phyloP scores from a whole-genome alignment of 2,329 filamentous ascomycete genomes.

The Metarhizium brunneum region DNA sequence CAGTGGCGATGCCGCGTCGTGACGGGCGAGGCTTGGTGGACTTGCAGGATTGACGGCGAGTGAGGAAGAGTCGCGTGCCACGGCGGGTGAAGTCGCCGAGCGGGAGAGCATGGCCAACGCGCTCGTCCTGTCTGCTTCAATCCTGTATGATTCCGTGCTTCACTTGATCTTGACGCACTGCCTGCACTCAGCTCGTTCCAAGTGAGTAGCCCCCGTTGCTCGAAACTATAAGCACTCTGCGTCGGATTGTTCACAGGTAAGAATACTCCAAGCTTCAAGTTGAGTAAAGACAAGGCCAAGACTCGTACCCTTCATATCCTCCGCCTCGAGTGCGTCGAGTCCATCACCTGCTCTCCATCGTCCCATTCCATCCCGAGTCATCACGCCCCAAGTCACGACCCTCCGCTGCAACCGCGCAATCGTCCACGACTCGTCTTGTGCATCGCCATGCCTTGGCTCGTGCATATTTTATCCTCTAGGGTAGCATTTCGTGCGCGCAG shows the following conservation, averaged over 20 bases:
- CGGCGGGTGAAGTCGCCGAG: slow-evolving; percentile 7
- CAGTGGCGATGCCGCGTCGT: not conserved
- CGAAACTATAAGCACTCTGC: too few species aligned
- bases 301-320: not conserved
- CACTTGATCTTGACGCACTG: too few species aligned
- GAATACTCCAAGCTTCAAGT: too few species aligned
- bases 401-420: not conserved
- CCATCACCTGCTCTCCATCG: not conserved
- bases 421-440: not conserved
- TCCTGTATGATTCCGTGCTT: too few species aligned
- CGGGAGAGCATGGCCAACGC: not conserved
- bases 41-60: slow-evolving; percentile 17
- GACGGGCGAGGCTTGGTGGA: slow-evolving; percentile 8
- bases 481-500: not conserved
- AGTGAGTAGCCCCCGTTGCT: too few species aligned
- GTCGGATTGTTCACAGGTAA: too few species aligned
- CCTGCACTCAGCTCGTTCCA: too few species aligned
- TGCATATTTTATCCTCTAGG: not conserved
- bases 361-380: not conserved
- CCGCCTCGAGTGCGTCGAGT: too few species aligned
- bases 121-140: too few species aligned
- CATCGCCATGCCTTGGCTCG: not conserved
- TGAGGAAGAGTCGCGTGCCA: slow-evolving; percentile 11
- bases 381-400: slow-evolving; percentile 2
- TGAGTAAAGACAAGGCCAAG: too few species aligned